phyloP scores from a whole-genome alignment of 768 basidiomycete species.

The Boletus reticuloceps region DNA sequence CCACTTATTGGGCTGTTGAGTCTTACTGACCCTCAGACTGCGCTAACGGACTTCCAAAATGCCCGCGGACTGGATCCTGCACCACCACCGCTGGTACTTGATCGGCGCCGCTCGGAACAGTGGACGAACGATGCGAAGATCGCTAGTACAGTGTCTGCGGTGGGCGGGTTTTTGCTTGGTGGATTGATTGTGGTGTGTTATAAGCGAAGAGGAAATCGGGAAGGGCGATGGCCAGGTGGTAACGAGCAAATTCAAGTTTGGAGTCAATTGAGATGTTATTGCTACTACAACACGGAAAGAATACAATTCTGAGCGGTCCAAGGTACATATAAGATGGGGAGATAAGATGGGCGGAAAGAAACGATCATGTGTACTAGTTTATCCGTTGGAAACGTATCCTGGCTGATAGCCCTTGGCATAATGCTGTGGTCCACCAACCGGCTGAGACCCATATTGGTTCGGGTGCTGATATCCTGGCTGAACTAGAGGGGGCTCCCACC shows the following conservation, averaged over 20 bases:
- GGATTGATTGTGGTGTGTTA: conserved; percentile 23
- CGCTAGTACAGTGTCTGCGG: conserved; percentile 24
- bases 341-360: not conserved
- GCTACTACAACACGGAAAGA: conserved; percentile 5
- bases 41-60: conserved; percentile 39
- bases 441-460: conserved; percentile 8
- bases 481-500: conserved; percentile 36
- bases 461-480: conserved; percentile 40
- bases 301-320: not conserved
- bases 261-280: not conserved
- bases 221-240: conserved; percentile 2
- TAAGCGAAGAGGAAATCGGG: conserved; percentile 4
- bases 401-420: conserved; percentile 29
- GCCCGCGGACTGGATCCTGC: conserved; percentile 43
- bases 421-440: conserved; percentile 4
- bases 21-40: conserved; percentile 38
- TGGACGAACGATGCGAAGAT: conserved; percentile 18
- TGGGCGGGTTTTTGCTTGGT: conserved; percentile 39
- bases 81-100: conserved; percentile 18
- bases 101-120: conserved; percentile 1
- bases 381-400: conserved; percentile 21
- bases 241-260: not conserved
- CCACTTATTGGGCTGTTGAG: conserved; percentile 46
- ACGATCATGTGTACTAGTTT: not conserved
- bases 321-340: not conserved